Evolutionary conservation across 2,329 filamentous ascomycete species (phyloP).

Genomic region (Pyrenophora tritici-repentis): DNA sequence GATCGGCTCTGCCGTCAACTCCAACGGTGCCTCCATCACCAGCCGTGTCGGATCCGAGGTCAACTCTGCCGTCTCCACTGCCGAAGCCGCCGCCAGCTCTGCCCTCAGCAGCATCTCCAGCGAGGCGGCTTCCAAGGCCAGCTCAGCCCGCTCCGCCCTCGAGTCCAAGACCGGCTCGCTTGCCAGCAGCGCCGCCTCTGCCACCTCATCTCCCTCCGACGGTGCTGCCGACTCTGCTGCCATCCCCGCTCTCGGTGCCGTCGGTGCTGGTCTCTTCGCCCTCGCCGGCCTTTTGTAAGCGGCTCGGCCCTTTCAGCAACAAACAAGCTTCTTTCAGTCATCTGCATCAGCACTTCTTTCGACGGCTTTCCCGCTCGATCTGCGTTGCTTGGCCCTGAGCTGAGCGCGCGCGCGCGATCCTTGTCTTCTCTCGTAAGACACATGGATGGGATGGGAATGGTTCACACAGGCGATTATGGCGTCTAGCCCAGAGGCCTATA

Average conservation of each 20-base stretch:
- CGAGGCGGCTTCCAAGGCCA: slow-evolving; percentile 6
- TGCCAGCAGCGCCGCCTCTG: slow-evolving; percentile 12
- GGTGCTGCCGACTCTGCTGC: slow-evolving; percentile 26
- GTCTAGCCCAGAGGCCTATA: neutral
- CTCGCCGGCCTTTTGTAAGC: slow-evolving; percentile 42
- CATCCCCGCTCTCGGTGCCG: slow-evolving; percentile 38
- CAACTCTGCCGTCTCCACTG: slow-evolving; percentile 18
- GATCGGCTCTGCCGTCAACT: slow-evolving; percentile 14
- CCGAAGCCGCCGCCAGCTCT: slow-evolving; percentile 16
- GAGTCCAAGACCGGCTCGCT: slow-evolving; percentile 14
- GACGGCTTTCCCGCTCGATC: slow-evolving; percentile 5
- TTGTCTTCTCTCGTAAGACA: slow-evolving; percentile 16
- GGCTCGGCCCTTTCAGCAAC: neutral
- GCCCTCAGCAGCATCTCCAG: slow-evolving; percentile 16
- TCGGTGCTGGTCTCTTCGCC: slow-evolving; percentile 39
- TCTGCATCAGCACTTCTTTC: slow-evolving; percentile 9
- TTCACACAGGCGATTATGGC: neutral
- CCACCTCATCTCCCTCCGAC: neutral
- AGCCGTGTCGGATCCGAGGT: slow-evolving; percentile 14
- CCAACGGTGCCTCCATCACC: slow-evolving; percentile 13
- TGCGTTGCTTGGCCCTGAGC: slow-evolving; percentile 5
- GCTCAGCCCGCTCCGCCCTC: slow-evolving; percentile 1
- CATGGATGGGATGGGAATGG: slow-evolving; percentile 1
- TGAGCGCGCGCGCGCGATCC: slow-evolving; percentile 15
- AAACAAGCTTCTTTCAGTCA: neutral